Conservation (phyloP, 2,329 filamentous ascomycete species). For the Cordyceps pruinosa region DNA sequence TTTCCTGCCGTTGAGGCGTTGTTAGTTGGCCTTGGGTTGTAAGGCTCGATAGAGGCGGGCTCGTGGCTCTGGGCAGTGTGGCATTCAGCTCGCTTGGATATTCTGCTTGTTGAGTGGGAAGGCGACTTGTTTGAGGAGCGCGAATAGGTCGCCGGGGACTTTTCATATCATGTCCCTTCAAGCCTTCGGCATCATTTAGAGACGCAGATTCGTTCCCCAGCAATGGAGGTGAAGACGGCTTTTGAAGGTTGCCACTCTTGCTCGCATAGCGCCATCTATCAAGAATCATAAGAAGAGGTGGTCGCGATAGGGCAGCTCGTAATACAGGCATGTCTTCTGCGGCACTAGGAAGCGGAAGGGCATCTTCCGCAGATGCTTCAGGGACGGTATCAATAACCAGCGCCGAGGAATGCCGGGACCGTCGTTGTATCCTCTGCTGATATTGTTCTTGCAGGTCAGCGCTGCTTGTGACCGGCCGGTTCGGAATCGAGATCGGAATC, state of each 20-base stretch:
- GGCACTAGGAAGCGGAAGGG: not conserved
- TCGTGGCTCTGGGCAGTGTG: not conserved
- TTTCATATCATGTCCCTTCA: not conserved
- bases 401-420: not conserved
- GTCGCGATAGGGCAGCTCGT: slow-evolving; percentile 4
- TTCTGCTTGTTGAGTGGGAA: not conserved
- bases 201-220: not conserved
- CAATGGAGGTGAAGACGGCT: not conserved
- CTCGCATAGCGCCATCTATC: slow-evolving; percentile 17
- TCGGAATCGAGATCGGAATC: not conserved
- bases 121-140: not conserved
- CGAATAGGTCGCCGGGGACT: not conserved
- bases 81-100: not conserved
- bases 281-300: slow-evolving; percentile 14
- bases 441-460: not conserved
- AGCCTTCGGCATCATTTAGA: not conserved
- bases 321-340: not conserved
- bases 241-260: not conserved
- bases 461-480: no score
- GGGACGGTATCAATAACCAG: not conserved
- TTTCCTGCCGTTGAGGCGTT: not conserved
- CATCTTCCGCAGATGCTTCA: not conserved
- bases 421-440: not conserved
- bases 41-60: not conserved
- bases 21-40: not conserved